Evolutionary conservation across 139 green algal genomes (phyloP), one percentile per base, ranked within the genome.

Genomic region (Chara braunii): DNA sequence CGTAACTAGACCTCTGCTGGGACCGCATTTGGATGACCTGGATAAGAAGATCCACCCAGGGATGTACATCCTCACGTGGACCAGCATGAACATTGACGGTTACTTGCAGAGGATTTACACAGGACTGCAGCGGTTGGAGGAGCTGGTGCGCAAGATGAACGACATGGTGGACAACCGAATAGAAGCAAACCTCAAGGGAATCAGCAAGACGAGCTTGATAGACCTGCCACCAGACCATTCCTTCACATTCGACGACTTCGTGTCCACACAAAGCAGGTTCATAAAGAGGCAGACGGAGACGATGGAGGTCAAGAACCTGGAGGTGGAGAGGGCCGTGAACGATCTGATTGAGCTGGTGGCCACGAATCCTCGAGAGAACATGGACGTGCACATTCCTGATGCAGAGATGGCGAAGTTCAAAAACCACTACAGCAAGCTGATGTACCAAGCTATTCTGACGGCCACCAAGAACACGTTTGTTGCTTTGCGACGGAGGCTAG

Each of bases 201-300:
- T 96, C 51, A 42, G 43, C 34, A 55, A 50, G 51, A 90, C 81
- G 2, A 58, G 81, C 55, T 69, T 96, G 35, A 77, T 95, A 37
- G 85, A 94, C 54, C 76, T 95, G 57, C 86, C 89, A 8, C 42
- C 62, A 5, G 86, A 95, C 71, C 65, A 58, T 12, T 87, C 83
- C 22, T 92, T 95, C 74, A 86, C 85, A 0, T 90, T 87, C 35
- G 89, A 95, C 1, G 88, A 95, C 52, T 96, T 96, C 56, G 79
- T 90, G 52, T 57, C 62, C 24, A 79, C 68, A 26, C 87, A 65
- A 80, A 86, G 26, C n/a, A 18, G 29, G 3, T 72, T 65, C 62
- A 64, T 72, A 35, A 79, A 74, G 48, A 64, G 58, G 31, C 74
- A 89, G 71, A 70, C 75, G 9, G 74, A 89, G 54, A 68, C 44